Percentiles rank a stretch among this genome's conserved stretches.
phyloP scores from a whole-genome alignment of 345 rosid species.

The Populus tremula region DNA sequence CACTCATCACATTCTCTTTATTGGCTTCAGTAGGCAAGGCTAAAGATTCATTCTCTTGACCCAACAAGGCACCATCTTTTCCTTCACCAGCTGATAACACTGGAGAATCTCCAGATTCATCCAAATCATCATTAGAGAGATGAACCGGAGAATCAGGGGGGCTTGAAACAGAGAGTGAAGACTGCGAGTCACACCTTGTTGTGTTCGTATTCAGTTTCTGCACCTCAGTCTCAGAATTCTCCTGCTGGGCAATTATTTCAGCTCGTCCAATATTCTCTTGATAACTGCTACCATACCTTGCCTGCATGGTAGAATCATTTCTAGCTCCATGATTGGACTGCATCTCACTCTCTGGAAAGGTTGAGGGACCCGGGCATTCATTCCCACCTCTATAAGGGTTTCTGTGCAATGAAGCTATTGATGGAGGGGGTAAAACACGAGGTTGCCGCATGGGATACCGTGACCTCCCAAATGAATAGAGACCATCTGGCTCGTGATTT shows the following conservation, averaged over 20 bases:
- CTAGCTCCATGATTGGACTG: constrained; percentile 41
- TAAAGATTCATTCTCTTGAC: constrained; percentile 37
- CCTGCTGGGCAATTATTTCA: constrained; percentile 29
- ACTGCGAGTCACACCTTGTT: constrained; percentile 80
- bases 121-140: constrained; percentile 95
- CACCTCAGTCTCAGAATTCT: constrained; percentile 34
- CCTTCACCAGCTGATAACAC: constrained; percentile 45
- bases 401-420: constrained; percentile 60
- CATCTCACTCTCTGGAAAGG: constrained; percentile 42
- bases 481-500: constrained; percentile 62
- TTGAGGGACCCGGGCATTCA: constrained; percentile 58
- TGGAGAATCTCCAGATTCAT: constrained; percentile 68
- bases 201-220: constrained; percentile 45
- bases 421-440: constrained; percentile 87
- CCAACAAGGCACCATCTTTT: constrained; percentile 38
- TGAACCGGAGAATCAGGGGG: constrained; percentile 88
- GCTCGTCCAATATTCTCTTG: constrained; percentile 44
- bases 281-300: constrained; percentile 43
- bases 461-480: constrained; percentile 72
- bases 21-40: constrained; percentile 40
- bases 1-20: constrained; percentile 44
- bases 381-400: constrained; percentile 44
- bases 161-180: constrained; percentile 88
- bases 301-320: constrained; percentile 41
- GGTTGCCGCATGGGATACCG: constrained; percentile 86